Evolutionary conservation across 108 stramenopile genomes (phyloP), one percentile per base, ranked within the genome.

Genomic region (Skeletonema marinoi): DNA sequence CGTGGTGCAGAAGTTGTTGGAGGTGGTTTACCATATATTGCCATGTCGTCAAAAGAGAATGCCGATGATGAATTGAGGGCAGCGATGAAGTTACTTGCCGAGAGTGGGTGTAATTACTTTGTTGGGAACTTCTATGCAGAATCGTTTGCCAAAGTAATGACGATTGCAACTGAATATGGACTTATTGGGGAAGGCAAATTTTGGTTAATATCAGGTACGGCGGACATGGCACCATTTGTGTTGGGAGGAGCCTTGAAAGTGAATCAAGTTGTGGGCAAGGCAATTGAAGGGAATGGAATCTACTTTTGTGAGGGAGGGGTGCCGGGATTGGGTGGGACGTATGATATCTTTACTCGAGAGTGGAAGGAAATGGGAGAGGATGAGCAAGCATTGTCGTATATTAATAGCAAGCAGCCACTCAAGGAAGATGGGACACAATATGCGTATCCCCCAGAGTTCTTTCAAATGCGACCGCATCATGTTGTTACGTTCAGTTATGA

Each of bases 31-130:
- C 50, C 50, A 5, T 51, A 51, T 17, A 17, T 50, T 50, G 48
- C n/a, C 3, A 50, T 17, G n/a, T 17, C 48, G 3, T 50, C 48
- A 17, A 17, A 50, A 2, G n/a, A 50, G 14, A 17, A 50, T 16
- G 48, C n/a, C 4, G 50, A 51, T 19, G 50, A 51, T 19, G 50
- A 51, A 51, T 51, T 51, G 7, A n/a, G 50, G n/a, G 50, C 50
- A 19, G 50, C 50, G 6, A 51, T 51, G 50, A 51, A 51, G 17
- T 0, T 51, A 51, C 50, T 51, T 17, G 17, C 3, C 25, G 30
- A 63, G n/a, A 36, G 39, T 42, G 61, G 61, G 2, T 63, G 31
- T 44, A 63, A 63, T 63, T 63, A 63, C 41, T 63, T 63, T 44
- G 41, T 63, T n/a, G 61, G 61, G n/a, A 44, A 31, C 16, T 63